phyloP scores from a whole-genome alignment of 306 rosid genomes.

The Dicorynia guianensis region DNA sequence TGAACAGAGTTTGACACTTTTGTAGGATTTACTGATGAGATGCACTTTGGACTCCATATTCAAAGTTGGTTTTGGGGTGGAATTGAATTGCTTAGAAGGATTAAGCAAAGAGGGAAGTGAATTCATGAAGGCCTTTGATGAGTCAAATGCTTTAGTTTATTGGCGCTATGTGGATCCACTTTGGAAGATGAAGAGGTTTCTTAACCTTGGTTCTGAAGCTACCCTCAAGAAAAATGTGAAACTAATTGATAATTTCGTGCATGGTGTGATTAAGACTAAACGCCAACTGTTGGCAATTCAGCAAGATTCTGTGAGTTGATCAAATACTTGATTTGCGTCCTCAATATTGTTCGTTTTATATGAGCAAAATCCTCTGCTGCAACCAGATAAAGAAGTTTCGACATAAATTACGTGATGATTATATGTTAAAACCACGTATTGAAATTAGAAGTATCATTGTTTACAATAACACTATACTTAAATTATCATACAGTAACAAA shows the following conservation, averaged over 20 bases:
- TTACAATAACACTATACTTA: too few species aligned
- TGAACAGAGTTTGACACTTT: constrained; percentile 6
- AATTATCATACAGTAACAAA: too few species aligned
- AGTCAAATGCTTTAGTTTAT: constrained; percentile 60
- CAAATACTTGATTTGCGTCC: not conserved
- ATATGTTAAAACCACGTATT: too few species aligned
- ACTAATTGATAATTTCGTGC: constrained; percentile 58
- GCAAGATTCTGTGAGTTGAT: constrained; percentile 56
- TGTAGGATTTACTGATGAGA: constrained; percentile 71
- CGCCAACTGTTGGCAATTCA: constrained; percentile 45
- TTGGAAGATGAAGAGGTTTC: constrained; percentile 71
- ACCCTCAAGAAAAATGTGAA: constrained; percentile 55
- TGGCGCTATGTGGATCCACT: constrained; percentile 80
- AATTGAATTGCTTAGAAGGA: constrained; percentile 74
- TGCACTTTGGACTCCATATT: constrained; percentile 77
- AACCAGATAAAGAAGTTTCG: not conserved
- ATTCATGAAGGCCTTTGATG: constrained; percentile 82
- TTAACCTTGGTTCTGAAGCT: constrained; percentile 73
- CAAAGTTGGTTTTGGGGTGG: constrained; percentile 92
- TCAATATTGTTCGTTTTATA: not conserved
- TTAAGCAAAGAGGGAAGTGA: constrained; percentile 61
- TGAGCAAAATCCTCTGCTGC: not conserved
- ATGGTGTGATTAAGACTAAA: constrained; percentile 55
- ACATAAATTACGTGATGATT: not conserved
- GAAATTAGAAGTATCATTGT: too few species aligned